Evolutionary conservation across 768 basidiomycete genomes (phyloP).

Genomic region (Psilocybe sp.): DNA sequence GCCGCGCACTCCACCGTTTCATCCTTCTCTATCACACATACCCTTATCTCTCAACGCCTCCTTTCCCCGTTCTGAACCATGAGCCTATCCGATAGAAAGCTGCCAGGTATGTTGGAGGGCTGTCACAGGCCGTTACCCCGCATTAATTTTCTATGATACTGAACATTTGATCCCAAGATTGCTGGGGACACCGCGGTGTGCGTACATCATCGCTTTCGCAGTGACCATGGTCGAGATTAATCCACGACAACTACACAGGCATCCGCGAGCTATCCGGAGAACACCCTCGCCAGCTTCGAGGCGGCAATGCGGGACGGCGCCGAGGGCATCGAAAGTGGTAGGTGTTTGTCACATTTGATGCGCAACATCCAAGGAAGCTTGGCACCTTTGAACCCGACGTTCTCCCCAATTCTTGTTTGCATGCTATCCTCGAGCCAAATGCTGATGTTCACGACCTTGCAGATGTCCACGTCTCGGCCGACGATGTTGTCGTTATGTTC

Average conservation of each 20-base stretch:
- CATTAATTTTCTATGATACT: constrained; percentile 2
- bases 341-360: constrained; percentile 27
- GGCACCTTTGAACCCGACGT: no score
- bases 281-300: constrained; percentile 93
- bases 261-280: constrained; percentile 85
- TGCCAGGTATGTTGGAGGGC: constrained; percentile 28
- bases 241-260: constrained; percentile 46
- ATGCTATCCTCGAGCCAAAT: not conserved
- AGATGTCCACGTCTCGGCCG: constrained; percentile 94
- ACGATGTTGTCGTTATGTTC: constrained; percentile 90
- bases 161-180: constrained; percentile 43
- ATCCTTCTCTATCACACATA: not conserved
- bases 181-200: constrained; percentile 60
- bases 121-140: not conserved
- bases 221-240: not conserved
- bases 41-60: not conserved
- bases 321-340: constrained; percentile 98
- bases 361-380: not conserved
- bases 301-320: constrained; percentile 94
- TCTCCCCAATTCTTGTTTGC: not conserved
- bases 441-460: constrained; percentile 33
- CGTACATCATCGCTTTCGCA: constrained; percentile 14
- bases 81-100: constrained; percentile 7
- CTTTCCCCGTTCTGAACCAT: not conserved
- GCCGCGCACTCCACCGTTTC: not conserved